Evolutionary conservation across 2,329 filamentous ascomycete species (phyloP).

Genomic region (Ophiocordyceps camponoti-saundersi): DNA sequence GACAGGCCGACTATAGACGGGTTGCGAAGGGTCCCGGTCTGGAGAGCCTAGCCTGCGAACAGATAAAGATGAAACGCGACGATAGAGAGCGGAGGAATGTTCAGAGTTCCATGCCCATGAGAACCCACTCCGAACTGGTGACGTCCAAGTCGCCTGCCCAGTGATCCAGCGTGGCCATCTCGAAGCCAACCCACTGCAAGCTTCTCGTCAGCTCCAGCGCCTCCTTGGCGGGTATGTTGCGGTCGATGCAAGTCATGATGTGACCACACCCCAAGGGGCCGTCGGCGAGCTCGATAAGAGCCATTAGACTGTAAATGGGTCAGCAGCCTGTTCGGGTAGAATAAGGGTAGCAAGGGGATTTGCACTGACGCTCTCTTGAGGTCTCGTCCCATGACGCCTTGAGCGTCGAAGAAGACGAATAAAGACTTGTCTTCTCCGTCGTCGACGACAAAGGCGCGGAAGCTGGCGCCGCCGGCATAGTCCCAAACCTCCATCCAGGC

Average conservation of each 20-base stretch:
- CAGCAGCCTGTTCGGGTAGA: background rate
- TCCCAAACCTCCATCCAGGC: conserved; percentile 72
- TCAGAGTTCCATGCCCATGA: conserved; percentile 78
- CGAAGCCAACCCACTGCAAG: conserved; percentile 86
- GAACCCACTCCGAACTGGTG: conserved; percentile 66
- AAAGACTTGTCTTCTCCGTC: conserved; percentile 54
- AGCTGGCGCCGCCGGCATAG: conserved; percentile 67
- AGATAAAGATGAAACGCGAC: background rate
- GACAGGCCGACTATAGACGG: background rate
- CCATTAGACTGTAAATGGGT: conserved; percentile 48
- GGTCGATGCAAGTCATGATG: conserved; percentile 69
- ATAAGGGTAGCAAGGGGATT: background rate
- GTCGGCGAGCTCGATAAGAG: conserved; percentile 75
- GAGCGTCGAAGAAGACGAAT: conserved; percentile 72
- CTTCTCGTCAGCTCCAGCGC: conserved; percentile 57
- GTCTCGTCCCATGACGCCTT: conserved; percentile 53
- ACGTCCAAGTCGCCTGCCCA: conserved; percentile 51
- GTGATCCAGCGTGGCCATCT: conserved; percentile 60
- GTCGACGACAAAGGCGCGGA: conserved; percentile 69
- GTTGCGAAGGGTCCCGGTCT: background rate
- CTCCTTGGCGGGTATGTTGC: conserved; percentile 43
- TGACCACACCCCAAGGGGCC: conserved; percentile 58
- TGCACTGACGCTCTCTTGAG: conserved; percentile 68
- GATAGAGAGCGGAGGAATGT: background rate
- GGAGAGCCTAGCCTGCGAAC: background rate